Evolutionary conservation across 2,329 filamentous ascomycete genomes (phyloP).

Genomic region (Aureobasidium vineae): DNA sequence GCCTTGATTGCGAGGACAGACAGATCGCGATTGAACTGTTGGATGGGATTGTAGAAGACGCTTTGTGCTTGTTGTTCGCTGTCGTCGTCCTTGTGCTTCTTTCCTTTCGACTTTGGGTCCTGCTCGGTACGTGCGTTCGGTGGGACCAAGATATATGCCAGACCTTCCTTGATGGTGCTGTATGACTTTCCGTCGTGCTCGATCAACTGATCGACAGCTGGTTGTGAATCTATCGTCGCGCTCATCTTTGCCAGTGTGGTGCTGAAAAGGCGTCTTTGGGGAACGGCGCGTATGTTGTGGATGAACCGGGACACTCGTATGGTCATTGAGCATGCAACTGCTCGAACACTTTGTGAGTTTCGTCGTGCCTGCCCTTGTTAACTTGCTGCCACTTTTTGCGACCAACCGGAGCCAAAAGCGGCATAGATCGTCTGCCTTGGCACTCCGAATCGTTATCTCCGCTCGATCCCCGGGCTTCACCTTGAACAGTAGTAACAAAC

Average conservation of each 20-base stretch:
- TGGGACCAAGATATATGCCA: slow-evolving; percentile 66
- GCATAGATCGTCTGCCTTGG: slow-evolving; percentile 6
- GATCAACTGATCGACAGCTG: slow-evolving; percentile 36
- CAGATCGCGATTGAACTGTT: slow-evolving; percentile 96
- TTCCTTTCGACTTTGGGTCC: slow-evolving; percentile 41
- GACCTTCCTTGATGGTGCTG: slow-evolving; percentile 63
- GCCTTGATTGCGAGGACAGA: slow-evolving; percentile 90
- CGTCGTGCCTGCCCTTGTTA: not conserved
- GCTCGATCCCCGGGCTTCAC: not conserved
- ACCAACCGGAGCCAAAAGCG: not conserved
- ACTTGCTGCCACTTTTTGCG: slow-evolving; percentile 21
- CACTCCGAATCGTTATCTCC: not conserved
- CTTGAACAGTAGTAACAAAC: not conserved
- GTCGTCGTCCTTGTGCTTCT: slow-evolving; percentile 44
- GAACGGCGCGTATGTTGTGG: not conserved
- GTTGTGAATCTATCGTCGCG: slow-evolving; percentile 29
- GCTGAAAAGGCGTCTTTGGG: not conserved
- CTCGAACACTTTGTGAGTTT: not conserved
- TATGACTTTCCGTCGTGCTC: slow-evolving; percentile 38
- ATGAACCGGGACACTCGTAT: not conserved
- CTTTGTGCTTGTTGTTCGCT: slow-evolving; percentile 64
- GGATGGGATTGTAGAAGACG: slow-evolving; percentile 98
- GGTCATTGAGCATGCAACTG: slow-evolving; percentile 9
- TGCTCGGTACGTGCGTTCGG: slow-evolving; percentile 50
- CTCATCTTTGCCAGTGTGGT: slow-evolving; percentile 9